Evolutionary conservation across 768 basidiomycete genomes (phyloP), one percentile per base, ranked within the genome.

Genomic region (Galerina marginata): DNA sequence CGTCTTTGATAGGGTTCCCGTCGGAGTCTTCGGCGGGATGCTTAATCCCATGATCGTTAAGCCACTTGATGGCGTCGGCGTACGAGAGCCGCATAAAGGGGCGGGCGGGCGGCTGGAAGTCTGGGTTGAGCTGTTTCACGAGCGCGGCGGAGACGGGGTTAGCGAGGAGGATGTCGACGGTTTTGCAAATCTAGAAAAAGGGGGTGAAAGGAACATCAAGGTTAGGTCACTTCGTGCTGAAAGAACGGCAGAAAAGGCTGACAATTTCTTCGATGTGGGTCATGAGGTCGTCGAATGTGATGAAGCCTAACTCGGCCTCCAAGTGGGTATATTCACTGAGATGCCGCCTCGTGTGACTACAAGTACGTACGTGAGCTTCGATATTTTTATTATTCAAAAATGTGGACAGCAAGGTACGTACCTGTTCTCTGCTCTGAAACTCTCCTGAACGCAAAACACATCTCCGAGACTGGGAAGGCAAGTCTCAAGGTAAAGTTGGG

Each of bases 401-500:
- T 15, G 37, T 12, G 2, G 16, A 37, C 44, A 20, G 15, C n/a
- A 49, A 66, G 29, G 29, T 33, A 33, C 76, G 54, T 48, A 86
- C 91, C 91, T 90, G 83, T 99, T 99, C 76, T 99, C 97, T 0
- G 97, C 97, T 55, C 97, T 82, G 84, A 99, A 99, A 76, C 90
- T 92, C 80, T 99, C 96, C 73, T 99, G 96, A 11, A 99, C 87
- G 71, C 95, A 98, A 75, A 94, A 99, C 2, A 99, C 97, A 72
- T 99, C 97, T n/a, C 97, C 97, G 40, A 99, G 80, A 66, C 88
- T 88, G 6, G 96, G 95, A 52, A 99, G 77, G 72, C 94, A 97
- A 0, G 97, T 98, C 76, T 99, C 97, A 62, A 99, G 85, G 76
- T 99, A 99, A 43, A 99, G 81, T 77, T 99, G 97, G 39, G 93